Conservation (phyloP, 495 filamentous ascomycete genomes). For the Oidiodendron maius region DNA sequence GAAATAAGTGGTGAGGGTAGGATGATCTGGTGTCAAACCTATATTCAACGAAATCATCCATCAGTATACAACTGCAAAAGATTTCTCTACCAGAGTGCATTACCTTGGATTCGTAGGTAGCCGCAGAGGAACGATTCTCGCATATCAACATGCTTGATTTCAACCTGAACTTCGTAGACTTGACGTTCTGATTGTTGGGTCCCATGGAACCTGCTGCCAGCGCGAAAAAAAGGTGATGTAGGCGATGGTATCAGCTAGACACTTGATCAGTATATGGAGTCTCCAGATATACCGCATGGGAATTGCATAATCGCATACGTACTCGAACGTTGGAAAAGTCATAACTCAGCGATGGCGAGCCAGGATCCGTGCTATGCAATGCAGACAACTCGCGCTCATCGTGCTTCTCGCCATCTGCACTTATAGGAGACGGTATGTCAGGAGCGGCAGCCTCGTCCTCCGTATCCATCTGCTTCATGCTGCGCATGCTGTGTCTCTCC, state of each 20-base stretch:
- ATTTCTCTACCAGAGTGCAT: neutral
- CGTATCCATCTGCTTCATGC: conserved; percentile 23
- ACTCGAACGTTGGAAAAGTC: conserved; percentile 65
- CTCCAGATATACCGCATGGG: conserved; percentile 6
- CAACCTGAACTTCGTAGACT: conserved; percentile 90
- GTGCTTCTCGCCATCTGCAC: conserved; percentile 19
- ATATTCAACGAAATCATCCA: neutral
- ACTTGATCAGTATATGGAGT: conserved; percentile 5
- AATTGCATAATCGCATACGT: conserved; percentile 26
- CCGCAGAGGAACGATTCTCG: conserved; percentile 91
- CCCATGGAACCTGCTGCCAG: conserved; percentile 83
- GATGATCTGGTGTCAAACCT: conserved; percentile 94
- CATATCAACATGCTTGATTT: conserved; percentile 96
- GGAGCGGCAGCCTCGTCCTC: conserved; percentile 22
- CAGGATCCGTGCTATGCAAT: conserved; percentile 11
- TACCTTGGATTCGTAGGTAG: conserved; percentile 94
- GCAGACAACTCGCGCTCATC: conserved; percentile 19
- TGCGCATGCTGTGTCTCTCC: conserved; percentile 11
- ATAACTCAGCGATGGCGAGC: conserved; percentile 41
- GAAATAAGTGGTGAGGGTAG: conserved; percentile 95
- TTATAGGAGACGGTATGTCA: conserved; percentile 24
- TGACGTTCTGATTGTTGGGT: conserved; percentile 89
- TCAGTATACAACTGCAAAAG: conserved; percentile 16
- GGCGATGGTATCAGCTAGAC: conserved; percentile 51
- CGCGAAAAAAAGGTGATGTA: conserved; percentile 77